A percentile compares a stretch with the other conserved stretches of the same genome.
phyloP scores from a whole-genome alignment of 2,329 filamentous ascomycete species.

The Phyllosticta citrichinensis region DNA sequence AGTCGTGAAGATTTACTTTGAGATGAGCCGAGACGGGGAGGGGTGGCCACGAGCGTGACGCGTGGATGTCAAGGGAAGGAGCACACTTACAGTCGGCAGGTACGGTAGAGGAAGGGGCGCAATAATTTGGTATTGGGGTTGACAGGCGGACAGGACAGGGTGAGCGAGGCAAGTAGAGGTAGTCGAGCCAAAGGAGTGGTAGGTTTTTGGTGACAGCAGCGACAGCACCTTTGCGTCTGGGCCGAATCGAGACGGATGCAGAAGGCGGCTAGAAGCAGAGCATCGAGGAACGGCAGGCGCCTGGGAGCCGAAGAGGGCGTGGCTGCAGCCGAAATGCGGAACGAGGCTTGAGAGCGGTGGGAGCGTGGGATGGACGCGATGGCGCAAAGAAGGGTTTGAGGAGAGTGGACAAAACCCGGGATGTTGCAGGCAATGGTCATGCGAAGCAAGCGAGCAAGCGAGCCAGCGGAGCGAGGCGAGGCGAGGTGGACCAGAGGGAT shows the following conservation, averaged over 20 bases:
- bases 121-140: too few species aligned
- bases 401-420: neutral
- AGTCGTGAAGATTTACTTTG: neutral
- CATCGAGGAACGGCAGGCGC: slow-evolving; percentile 16
- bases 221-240: slow-evolving; percentile 19
- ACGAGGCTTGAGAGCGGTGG: neutral
- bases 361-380: slow-evolving; percentile 3
- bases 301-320: slow-evolving; percentile 20
- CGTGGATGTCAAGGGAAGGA: neutral
- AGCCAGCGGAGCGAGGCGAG: too few species aligned
- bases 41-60: neutral
- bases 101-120: neutral
- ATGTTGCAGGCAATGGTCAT: slow-evolving; percentile 1
- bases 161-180: neutral
- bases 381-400: neutral
- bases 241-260: slow-evolving; percentile 19
- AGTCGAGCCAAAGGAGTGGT: slow-evolving; percentile 9
- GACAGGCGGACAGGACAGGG: too few species aligned
- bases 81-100: neutral
- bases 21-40: neutral
- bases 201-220: slow-evolving; percentile 16
- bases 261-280: slow-evolving; percentile 13
- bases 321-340: slow-evolving; percentile 22
- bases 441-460: neutral
- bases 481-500: neutral